Evolutionary conservation across 257 asterid genomes (phyloP), one percentile per base, ranked within the genome.

Genomic region (Coffea canephora): DNA sequence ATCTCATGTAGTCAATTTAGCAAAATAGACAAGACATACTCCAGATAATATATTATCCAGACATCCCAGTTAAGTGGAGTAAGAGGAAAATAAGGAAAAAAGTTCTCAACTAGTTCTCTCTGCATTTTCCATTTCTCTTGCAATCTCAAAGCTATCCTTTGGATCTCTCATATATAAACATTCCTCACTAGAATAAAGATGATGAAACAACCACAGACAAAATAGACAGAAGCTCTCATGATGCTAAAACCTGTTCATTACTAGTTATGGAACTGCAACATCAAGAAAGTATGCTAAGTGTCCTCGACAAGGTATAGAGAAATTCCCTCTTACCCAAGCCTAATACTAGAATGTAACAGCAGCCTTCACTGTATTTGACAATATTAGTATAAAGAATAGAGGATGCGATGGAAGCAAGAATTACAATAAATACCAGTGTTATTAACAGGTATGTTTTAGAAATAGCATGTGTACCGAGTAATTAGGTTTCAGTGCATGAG

Each of bases 401-500:
- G 59, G 69, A 39, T 52, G 19, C 41, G 9, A 31, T 50, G 25
- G 65, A 55, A 48, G 61, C 3, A 27, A 59, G 15, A 49, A 14
- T 23, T 15, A 71, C 43, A 69, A 27, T 25, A 36, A 43, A 62
- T 46, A 59, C 36, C 77, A 61, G 23, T 45, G 61, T 12, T 54
- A 15, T 46, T n/a, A 59, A 61, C 21, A 4, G 68, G 74, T 21
- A 79, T 50, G 69, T 54, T 77, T 81, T 78, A 83, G 48, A 78
- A 69, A 78, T 14, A 75, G 65, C 52, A 73, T 81, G 82, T 87
- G 65, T 88, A 96, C 99, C 52, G 98, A 94, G 92, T 92, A 92
- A 85, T 87, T 94, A 66, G 98, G 96, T 84, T 94, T 96, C 81
- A 96, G 81, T n/a, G 99, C 92, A 86, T 94, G 97, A 27, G 99